Percentiles rank a stretch among this genome's conserved stretches.
Evolutionary conservation across 352 stramenopile species (phyloP).

Genomic region (Phytophthora parvispora): DNA sequence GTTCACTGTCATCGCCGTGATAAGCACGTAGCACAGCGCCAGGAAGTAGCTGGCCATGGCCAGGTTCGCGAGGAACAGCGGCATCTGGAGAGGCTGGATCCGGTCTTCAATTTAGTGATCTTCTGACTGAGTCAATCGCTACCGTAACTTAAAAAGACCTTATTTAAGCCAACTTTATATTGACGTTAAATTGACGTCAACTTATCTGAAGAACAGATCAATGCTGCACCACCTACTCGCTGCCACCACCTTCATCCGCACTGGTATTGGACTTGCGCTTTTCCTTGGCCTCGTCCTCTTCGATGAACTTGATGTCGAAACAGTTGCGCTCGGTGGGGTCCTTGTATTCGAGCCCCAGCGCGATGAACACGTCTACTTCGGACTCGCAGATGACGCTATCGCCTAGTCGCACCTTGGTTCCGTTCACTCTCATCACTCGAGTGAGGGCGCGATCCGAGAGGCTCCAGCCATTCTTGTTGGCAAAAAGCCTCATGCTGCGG

Average conservation of each 20-base stretch:
- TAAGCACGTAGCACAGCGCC: conserved; percentile 88
- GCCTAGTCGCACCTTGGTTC: conserved; percentile 66
- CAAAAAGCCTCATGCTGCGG: conserved; percentile 84
- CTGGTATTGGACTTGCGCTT: conserved; percentile 39
- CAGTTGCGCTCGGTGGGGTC: conserved; percentile 80
- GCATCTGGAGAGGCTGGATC: conserved; percentile 48
- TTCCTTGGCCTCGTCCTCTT: conserved; percentile 75
- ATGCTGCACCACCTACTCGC: conserved; percentile 4
- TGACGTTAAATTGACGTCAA: conserved; percentile 6
- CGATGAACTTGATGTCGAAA: conserved; percentile 85
- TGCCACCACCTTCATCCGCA: conserved; percentile 1
- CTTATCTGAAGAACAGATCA: neutral
- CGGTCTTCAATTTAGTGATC: neutral
- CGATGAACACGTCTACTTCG: conserved; percentile 90
- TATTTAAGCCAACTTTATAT: conserved; percentile 5
- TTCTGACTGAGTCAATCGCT: neutral
- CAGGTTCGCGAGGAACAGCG: conserved; percentile 91
- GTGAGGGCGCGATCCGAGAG: conserved; percentile 79
- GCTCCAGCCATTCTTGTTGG: conserved; percentile 83
- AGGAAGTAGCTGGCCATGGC: conserved; percentile 92
- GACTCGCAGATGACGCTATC: conserved; percentile 82
- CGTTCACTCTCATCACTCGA: conserved; percentile 65
- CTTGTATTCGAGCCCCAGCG: conserved; percentile 88
- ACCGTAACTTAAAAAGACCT: conserved; percentile 21
- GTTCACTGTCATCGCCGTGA: conserved; percentile 82